A percentile compares a stretch with the other conserved stretches of the same genome.
These are phyloP conservation scores for Xylariaceae sp. DNA, from an alignment of 2,329 filamentous ascomycete genomes.

Conservation along the genomic window DNA sequence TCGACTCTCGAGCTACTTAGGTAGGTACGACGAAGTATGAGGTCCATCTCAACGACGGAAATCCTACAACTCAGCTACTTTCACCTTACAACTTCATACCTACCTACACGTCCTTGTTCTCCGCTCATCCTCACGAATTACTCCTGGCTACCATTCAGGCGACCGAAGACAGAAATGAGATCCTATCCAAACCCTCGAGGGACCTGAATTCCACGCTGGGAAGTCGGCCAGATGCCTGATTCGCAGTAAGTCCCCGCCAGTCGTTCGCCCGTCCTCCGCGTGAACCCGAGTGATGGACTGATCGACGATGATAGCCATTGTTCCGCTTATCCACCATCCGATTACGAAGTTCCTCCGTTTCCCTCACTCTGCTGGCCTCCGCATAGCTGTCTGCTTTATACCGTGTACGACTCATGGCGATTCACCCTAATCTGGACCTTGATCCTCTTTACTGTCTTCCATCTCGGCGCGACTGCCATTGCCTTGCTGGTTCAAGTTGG, in stretches of 20 bases:
- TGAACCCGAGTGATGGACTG: background rate
- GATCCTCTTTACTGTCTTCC: conserved; percentile 69
- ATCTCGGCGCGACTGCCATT: conserved; percentile 65
- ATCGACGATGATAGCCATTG: conserved; percentile 21
- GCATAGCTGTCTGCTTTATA: conserved; percentile 60
- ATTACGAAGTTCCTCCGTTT: conserved; percentile 67
- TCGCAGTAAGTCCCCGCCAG: conserved; percentile 17
- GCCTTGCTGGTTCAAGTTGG: conserved; percentile 66
- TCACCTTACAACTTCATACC: background rate
- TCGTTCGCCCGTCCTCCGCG: background rate
- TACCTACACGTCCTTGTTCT: background rate
- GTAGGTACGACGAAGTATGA: too few species aligned
- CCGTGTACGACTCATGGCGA: conserved; percentile 72
- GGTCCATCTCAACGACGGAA: background rate
- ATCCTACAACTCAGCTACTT: background rate
- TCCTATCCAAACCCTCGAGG: background rate
- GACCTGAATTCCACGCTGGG: conserved; percentile 6
- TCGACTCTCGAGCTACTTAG: background rate
- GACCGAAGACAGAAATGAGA: conserved; percentile 7
- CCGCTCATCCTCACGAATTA: conserved; percentile 1
- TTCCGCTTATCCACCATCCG: conserved; percentile 37
- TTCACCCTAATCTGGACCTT: conserved; percentile 86
- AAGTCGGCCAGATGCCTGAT: conserved; percentile 23
- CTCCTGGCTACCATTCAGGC: background rate
- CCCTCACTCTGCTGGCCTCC: conserved; percentile 77